A percentile compares a stretch with the other conserved stretches of the same genome.
phyloP scores from a whole-genome alignment of 192 early-diverging fungal species.

The Dissophora globulifera region DNA sequence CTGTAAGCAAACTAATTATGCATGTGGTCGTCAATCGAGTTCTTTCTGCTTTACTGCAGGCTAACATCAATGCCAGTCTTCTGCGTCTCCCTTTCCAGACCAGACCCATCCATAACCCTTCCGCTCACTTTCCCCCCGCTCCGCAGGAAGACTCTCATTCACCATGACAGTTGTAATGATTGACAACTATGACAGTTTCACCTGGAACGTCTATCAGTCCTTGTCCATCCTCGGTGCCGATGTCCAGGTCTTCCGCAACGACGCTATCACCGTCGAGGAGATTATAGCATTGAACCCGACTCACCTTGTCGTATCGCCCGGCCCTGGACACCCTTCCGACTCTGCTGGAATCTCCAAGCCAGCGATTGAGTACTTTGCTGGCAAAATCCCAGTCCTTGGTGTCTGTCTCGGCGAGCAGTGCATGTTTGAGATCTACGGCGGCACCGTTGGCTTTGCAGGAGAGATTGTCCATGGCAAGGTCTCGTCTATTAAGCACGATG shows the following conservation, averaged over 20 bases:
- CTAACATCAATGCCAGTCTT: no score
- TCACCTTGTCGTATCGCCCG: conserved; percentile 97
- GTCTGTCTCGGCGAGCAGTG: conserved; percentile 98
- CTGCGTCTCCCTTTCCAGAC: no score
- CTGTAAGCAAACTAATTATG: no score
- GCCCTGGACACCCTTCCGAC: conserved; percentile 92
- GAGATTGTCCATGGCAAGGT: conserved; percentile 99
- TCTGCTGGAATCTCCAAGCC: conserved; percentile 93
- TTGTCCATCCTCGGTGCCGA: conserved; percentile 90
- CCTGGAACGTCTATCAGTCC: conserved; percentile 98
- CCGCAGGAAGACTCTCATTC: no score
- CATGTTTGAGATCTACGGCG: conserved; percentile 97
- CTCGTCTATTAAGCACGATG: conserved; percentile 90
- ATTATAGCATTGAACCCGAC: conserved; percentile 83
- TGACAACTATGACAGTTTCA: conserved; percentile 99
- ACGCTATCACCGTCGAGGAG: conserved; percentile 89
- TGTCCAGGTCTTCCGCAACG: conserved; percentile 93
- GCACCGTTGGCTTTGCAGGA: conserved; percentile 90
- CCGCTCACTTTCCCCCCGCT: no score
- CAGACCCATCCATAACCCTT: no score
- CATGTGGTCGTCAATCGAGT: no score
- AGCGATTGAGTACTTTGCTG: conserved; percentile 87
- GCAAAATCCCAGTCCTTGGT: conserved; percentile 96
- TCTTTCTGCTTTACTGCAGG: neutral
- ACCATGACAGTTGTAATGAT: conserved; percentile 83